Percentiles rank a stretch among this genome's conserved stretches.
phyloP scores from a whole-genome alignment of 78 protist genomes.

The Salpingoeca rosetta region DNA sequence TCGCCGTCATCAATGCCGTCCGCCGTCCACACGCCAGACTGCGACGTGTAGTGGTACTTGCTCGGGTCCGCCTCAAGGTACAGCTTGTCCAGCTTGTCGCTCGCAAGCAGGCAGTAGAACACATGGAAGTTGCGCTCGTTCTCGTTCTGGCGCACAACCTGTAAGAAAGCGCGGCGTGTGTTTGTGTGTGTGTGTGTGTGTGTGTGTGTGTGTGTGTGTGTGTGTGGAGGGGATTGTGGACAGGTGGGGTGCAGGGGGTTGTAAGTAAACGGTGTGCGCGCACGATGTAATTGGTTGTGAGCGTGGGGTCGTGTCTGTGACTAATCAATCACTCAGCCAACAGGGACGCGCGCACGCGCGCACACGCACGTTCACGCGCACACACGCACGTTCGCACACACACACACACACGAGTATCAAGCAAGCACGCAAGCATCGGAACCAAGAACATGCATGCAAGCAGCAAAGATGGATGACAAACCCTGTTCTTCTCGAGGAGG shows the following conservation, averaged over 20 bases:
- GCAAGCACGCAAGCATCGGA: not conserved
- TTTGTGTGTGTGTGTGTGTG: too few species aligned
- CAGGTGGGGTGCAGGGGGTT: too few species aligned
- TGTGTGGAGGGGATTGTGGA: too few species aligned
- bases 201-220: too few species aligned
- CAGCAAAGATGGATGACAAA: conserved; percentile 49
- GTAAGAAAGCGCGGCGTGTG: too few species aligned
- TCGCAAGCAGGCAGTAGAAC: conserved; percentile 72
- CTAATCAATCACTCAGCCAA: too few species aligned
- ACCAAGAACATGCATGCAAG: not conserved
- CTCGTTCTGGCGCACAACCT: conserved; percentile 62
- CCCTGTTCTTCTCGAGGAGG: conserved; percentile 73
- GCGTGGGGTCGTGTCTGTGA: too few species aligned
- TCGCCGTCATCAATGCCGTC: conserved; percentile 17
- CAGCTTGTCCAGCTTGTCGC: conserved; percentile 9
- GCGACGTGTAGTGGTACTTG: conserved; percentile 46
- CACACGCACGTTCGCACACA: not conserved
- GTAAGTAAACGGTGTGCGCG: too few species aligned
- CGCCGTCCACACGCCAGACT: conserved; percentile 41
- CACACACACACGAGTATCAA: not conserved
- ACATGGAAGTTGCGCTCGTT: conserved; percentile 84
- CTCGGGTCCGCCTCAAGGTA: conserved; percentile 3
- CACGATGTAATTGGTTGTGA: too few species aligned
- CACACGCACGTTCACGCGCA: not conserved
- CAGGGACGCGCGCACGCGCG: too few species aligned